Conservation (phyloP, 176 grass and related monocot genomes). For the Secale cereale region DNA sequence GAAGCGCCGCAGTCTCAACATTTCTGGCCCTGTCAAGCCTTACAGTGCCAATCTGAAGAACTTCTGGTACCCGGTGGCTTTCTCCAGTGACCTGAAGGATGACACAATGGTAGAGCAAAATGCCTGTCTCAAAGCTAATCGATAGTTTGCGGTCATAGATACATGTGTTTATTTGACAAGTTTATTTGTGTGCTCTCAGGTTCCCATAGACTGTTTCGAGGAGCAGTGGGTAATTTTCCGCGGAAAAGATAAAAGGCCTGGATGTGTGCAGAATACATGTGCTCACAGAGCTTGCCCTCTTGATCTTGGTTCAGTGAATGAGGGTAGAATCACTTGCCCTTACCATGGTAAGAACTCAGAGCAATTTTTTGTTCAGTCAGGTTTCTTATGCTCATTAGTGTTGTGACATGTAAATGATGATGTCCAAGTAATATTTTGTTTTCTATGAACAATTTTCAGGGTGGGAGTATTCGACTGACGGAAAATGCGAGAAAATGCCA, state of each 20-base stretch:
- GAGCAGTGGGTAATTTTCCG: conserved; percentile 96
- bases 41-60: conserved; percentile 79
- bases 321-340: conserved; percentile 94
- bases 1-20: conserved; percentile 41
- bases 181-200: conserved; percentile 31
- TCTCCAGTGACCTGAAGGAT: conserved; percentile 86
- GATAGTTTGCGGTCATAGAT: background rate
- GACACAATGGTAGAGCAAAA: conserved; percentile 73
- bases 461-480: conserved; percentile 93
- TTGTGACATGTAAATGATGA: background rate
- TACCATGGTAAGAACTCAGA: conserved; percentile 72
- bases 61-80: conserved; percentile 98
- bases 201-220: conserved; percentile 96
- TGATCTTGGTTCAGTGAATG: conserved; percentile 91
- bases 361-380: background rate
- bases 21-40: conserved; percentile 78
- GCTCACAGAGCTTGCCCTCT: conserved; percentile 97
- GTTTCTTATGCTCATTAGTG: background rate
- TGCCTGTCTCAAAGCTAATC: background rate
- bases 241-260: conserved; percentile 81
- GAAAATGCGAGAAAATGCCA: conserved; percentile 98
- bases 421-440: background rate
- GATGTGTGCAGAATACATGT: conserved; percentile 94
- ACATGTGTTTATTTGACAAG: background rate
- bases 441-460: conserved; percentile 50